Evolutionary conservation across 225 moss, liverwort and hornwort species (phyloP), one percentile per base, ranked within the genome.

Genomic region (Lunularia cruciata): DNA sequence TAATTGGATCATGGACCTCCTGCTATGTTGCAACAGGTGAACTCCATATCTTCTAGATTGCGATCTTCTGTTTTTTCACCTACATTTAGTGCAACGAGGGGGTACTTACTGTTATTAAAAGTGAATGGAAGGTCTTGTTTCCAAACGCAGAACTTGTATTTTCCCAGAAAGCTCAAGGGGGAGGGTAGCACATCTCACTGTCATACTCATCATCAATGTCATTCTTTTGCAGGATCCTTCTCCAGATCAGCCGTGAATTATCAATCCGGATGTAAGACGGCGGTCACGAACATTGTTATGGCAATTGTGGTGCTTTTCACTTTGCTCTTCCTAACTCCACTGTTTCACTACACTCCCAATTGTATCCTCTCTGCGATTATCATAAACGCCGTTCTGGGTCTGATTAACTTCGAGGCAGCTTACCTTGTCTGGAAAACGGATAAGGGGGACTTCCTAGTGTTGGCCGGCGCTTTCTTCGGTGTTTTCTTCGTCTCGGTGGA

Each of bases 181-280:
- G 12, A 43, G 43, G 43, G 43, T 43, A 30, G 26, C 27, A n/a
- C n/a, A n/a, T n/a, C n/a, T n/a, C n/a, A n/a, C n/a, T n/a, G n/a
- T n/a, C 55, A 33, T 51, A 34, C 19, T 35, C 37, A 25, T n/a
- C 5, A 36, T 37, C 30, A 25, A 2, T 58, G 57, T 4, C 59
- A 22, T 26, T 1, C 39, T 2, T 38, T 34, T 43, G 65, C 83
- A 95, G 95, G 92, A 14, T 95, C 95, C 7, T 95, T 95, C 39
- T 95, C 92, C 10, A 84, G 95, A 69, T 95, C 95, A 10, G 95
- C 92, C 0, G 95, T 95, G 46, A 95, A 92, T 14, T 84, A 63
- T 30, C 85, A 90, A 52, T 77, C 95, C 2, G 95, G 95, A 30
- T 84, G 72, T 39, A 68, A 77, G 20, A 59, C 92, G 0, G 81